phyloP scores from a whole-genome alignment of 2,329 filamentous ascomycete genomes.

The Dryadomyces quercus-mongolicae region DNA sequence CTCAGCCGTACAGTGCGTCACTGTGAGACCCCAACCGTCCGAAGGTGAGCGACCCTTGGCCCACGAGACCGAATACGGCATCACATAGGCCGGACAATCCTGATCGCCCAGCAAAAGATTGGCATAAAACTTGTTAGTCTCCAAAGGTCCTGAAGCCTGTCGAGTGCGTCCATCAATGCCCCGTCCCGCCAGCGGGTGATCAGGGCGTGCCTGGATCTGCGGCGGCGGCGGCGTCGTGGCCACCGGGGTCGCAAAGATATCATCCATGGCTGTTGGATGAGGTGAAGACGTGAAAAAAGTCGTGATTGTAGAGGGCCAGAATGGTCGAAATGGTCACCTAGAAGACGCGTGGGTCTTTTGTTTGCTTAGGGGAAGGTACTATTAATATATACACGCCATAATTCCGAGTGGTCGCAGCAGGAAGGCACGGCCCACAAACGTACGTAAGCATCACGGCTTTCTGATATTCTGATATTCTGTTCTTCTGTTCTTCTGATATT shows the following conservation, averaged over 20 bases:
- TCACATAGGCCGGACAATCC: conserved; percentile 55
- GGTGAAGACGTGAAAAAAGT: not conserved
- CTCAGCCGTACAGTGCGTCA: conserved; percentile 59
- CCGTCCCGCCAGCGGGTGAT: conserved; percentile 46
- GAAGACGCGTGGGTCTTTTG: no score
- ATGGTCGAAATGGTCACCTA: no score
- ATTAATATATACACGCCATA: no score
- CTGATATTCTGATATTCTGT: no score
- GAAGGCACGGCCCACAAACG: no score
- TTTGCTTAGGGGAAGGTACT: no score
- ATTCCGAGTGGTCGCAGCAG: no score
- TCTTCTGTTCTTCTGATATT: no score
- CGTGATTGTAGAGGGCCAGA: no score
- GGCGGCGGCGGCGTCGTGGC: conserved; percentile 41
- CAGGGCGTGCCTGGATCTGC: conserved; percentile 33
- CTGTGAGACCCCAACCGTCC: conserved; percentile 62
- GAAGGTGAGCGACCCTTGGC: conserved; percentile 48
- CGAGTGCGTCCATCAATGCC: conserved; percentile 25
- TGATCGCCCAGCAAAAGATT: conserved; percentile 72
- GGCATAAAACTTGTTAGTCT: conserved; percentile 72
- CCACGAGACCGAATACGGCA: conserved; percentile 64
- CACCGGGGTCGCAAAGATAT: conserved; percentile 47
- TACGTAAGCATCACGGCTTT: no score
- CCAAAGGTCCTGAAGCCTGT: conserved; percentile 34
- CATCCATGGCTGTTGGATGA: not conserved